Percentiles rank a stretch among this genome's conserved stretches.
Evolutionary conservation across 768 basidiomycete species (phyloP).

Genomic region (Panaeolus cyanescens): DNA sequence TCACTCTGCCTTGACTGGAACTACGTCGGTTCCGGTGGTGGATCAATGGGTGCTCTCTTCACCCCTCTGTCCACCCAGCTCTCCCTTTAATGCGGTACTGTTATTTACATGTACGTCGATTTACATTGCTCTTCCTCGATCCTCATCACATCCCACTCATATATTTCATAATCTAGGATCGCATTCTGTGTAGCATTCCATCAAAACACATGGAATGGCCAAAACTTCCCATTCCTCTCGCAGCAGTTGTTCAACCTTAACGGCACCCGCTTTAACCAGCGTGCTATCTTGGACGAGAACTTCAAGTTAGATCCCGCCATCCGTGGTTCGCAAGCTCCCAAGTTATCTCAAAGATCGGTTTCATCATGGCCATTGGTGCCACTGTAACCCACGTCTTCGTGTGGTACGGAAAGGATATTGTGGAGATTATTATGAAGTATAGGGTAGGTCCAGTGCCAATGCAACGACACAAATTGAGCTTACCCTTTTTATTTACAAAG

Average conservation of each 20-base stretch:
- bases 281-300: conserved; percentile 51
- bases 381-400: conserved; percentile 54
- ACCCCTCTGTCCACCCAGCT: conserved; percentile 59
- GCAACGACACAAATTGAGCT: too few relatives aligned
- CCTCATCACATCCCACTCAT: neutral
- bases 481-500: conserved; percentile 8
- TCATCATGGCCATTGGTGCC: conserved; percentile 42
- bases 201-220: conserved; percentile 56
- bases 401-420: conserved; percentile 55
- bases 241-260: conserved; percentile 54
- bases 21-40: conserved; percentile 48
- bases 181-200: conserved; percentile 46
- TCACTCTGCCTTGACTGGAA: conserved; percentile 69
- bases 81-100: conserved; percentile 48
- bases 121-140: conserved; percentile 11
- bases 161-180: conserved; percentile 28
- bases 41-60: conserved; percentile 45
- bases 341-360: conserved; percentile 40
- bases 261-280: conserved; percentile 53
- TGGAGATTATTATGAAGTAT: conserved; percentile 41
- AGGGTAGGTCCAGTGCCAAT: conserved; percentile 27
- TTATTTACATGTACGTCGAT: conserved; percentile 49
- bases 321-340: conserved; percentile 50
- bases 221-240: conserved; percentile 61
- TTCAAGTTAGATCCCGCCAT: conserved; percentile 46